These are phyloP conservation scores for Fusarium sp. DNA, from an alignment of 2,329 filamentous ascomycete genomes.

Conservation along the genomic window DNA sequence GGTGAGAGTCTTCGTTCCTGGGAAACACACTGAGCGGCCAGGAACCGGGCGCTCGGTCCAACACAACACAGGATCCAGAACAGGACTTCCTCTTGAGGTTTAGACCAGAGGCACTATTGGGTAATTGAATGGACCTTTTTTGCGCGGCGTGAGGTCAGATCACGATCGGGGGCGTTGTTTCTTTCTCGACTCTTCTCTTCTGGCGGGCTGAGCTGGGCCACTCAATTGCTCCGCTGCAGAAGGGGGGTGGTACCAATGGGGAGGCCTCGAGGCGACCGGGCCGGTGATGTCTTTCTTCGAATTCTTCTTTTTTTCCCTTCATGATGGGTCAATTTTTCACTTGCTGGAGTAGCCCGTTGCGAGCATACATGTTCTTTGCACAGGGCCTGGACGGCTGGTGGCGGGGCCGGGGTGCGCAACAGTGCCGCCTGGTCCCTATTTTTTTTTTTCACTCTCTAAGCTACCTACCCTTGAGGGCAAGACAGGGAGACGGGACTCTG, in stretches of 20 bases:
- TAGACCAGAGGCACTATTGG: conserved; percentile 48
- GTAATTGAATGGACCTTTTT: conserved; percentile 48
- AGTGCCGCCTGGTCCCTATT: background rate
- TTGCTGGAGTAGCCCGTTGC: conserved; percentile 9
- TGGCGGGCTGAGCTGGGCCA: conserved; percentile 37
- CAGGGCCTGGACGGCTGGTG: conserved; percentile 11
- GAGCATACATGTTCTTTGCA: conserved; percentile 5
- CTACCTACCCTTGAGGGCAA: background rate
- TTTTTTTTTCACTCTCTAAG: background rate
- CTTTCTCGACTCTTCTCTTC: conserved; percentile 47
- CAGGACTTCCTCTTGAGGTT: conserved; percentile 44
- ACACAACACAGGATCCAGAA: conserved; percentile 32
- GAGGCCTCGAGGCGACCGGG: conserved; percentile 37
- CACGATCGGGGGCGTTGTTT: conserved; percentile 44
- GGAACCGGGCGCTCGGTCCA: conserved; percentile 48
- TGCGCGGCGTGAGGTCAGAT: conserved; percentile 48
- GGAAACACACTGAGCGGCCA: conserved; percentile 42
- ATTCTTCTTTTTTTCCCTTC: background rate
- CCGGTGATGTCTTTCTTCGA: conserved; percentile 28
- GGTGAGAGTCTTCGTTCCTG: conserved; percentile 41
- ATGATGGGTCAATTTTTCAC: background rate
- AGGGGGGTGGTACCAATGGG: conserved; percentile 36
- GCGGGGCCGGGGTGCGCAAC: conserved; percentile 7
- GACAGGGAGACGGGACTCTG: background rate
- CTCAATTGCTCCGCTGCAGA: conserved; percentile 25